Evolutionary conservation across 129 eudicot species (phyloP).

Genomic region (Mikania micrantha): DNA sequence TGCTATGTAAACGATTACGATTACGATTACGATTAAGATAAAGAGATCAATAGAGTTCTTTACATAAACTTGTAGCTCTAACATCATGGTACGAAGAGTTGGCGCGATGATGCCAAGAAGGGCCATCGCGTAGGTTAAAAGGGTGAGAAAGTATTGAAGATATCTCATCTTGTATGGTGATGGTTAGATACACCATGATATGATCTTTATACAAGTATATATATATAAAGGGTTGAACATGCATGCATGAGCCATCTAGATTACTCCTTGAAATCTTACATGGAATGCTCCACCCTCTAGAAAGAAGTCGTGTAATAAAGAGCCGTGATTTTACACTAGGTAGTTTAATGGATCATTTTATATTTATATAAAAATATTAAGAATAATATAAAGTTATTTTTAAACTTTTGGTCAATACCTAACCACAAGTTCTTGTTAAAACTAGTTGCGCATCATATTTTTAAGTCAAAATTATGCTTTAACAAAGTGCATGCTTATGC

Average conservation of each 20-base stretch:
- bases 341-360: too few relatives aligned
- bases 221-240: slow-evolving; percentile 7
- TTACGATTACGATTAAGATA: not conserved
- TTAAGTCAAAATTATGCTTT: too few relatives aligned
- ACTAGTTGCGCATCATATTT: too few relatives aligned
- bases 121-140: slow-evolving; percentile 10
- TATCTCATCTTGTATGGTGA: not conserved
- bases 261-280: not conserved
- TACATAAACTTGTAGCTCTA: not conserved
- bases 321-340: too few relatives aligned
- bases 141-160: slow-evolving; percentile 14
- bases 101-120: slow-evolving; percentile 8
- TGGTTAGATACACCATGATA: not conserved
- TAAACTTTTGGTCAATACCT: not conserved
- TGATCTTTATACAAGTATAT: not conserved
- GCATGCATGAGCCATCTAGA: not conserved
- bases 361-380: too few relatives aligned
- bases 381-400: too few relatives aligned
- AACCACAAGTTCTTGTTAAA: not conserved
- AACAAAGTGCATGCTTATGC: too few relatives aligned
- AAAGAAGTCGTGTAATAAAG: too few relatives aligned
- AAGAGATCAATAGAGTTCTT: not conserved
- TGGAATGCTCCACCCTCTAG: not conserved
- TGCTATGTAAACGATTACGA: not conserved
- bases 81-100: not conserved